These are phyloP conservation scores for Mariannaea elegans DNA, from an alignment of 2,329 filamentous ascomycete species.

Conservation along the genomic window DNA sequence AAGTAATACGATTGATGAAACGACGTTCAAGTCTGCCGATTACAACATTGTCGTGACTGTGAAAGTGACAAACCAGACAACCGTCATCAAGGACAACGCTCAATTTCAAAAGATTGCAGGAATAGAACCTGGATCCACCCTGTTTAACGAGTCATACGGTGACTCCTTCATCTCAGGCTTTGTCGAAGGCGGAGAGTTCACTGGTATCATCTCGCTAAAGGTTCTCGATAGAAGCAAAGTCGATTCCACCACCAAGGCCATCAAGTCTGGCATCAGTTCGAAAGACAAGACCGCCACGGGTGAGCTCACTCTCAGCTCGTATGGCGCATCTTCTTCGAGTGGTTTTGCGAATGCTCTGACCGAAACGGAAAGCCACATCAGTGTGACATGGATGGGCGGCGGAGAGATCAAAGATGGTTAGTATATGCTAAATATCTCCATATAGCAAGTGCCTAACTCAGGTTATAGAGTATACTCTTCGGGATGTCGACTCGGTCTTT, in stretches of 20 bases:
- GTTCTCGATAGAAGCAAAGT: conserved; percentile 4
- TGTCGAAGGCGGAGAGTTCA: conserved; percentile 7
- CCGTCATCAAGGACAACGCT: neutral
- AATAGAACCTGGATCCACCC: neutral
- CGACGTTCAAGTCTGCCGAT: neutral
- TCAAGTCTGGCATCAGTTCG: too few relatives aligned
- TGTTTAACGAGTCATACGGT: conserved; percentile 7
- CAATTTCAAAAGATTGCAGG: neutral
- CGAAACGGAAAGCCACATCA: conserved; percentile 13
- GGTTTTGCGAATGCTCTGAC: neutral
- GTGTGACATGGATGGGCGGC: conserved; percentile 8
- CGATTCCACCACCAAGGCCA: neutral
- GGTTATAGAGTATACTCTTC: neutral
- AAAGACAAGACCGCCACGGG: too few relatives aligned
- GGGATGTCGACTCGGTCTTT: neutral
- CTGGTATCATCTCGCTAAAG: neutral
- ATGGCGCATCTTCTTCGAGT: neutral
- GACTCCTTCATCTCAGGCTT: conserved; percentile 12
- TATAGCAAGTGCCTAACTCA: neutral
- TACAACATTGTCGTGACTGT: neutral
- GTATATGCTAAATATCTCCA: neutral
- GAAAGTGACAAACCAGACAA: conserved; percentile 8
- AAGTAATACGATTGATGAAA: neutral
- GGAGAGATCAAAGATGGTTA: conserved; percentile 2
- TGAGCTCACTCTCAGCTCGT: conserved; percentile 2